These are phyloP conservation scores for Ogataea ganodermae DNA, from an alignment of 805 yeast species.

Conservation along the genomic window DNA sequence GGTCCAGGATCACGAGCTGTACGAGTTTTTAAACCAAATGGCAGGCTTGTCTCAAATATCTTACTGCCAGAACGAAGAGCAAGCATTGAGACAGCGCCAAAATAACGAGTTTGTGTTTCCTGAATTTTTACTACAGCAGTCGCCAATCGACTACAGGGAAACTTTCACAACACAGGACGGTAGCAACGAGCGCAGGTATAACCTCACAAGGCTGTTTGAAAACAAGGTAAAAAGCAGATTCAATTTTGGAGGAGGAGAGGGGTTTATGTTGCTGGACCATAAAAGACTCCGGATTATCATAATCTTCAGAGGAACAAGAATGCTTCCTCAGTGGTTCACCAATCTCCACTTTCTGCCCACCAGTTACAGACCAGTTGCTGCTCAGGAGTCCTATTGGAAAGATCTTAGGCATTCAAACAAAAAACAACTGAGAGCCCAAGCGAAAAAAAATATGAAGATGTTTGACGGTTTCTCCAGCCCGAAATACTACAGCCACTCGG, in stretches of 20 bases:
- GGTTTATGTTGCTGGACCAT: constrained; percentile 23
- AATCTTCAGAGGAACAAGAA: constrained; percentile 24
- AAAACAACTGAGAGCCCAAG: constrained; percentile 1
- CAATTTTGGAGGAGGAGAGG: constrained; percentile 27
- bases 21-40: constrained; percentile 7
- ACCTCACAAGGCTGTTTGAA: constrained; percentile 15
- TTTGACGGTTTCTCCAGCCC: constrained; percentile 10
- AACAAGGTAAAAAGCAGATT: constrained; percentile 7
- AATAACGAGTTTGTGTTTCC: constrained; percentile 19
- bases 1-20: constrained; percentile 11
- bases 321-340: constrained; percentile 23
- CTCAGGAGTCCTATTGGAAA: constrained; percentile 11
- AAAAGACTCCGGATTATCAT: constrained; percentile 11
- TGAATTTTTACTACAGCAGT: constrained; percentile 6
- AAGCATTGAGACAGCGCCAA: constrained; percentile 8
- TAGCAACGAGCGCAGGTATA: constrained; percentile 10
- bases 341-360: constrained; percentile 20
- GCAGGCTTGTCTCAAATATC: constrained; percentile 22
- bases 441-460: constrained; percentile 5
- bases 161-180: not conserved
- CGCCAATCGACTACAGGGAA: constrained; percentile 17
- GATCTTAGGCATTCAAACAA: constrained; percentile 2
- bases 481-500: constrained; percentile 21
- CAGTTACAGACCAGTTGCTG: constrained; percentile 12
- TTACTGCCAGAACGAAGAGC: constrained; percentile 23